phyloP scores from a whole-genome alignment of 441 rosid species.

The Raphanus hybrid region DNA sequence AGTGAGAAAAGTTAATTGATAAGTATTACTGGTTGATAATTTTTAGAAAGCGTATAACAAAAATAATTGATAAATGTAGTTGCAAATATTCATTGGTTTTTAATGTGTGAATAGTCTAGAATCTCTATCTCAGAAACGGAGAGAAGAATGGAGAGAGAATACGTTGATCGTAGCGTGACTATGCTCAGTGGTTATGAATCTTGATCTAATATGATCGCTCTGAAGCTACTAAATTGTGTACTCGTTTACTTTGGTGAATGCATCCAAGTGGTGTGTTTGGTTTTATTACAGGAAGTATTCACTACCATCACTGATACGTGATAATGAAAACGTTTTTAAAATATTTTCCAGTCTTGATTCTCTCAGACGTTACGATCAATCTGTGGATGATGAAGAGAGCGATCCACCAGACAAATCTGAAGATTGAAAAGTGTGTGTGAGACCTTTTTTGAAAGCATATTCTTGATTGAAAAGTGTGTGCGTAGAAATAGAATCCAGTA shows the following conservation, averaged over 20 bases:
- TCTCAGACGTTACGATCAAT: slow-evolving; percentile 38
- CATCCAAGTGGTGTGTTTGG: neutral
- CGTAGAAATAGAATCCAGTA: neutral
- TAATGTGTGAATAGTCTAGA: no score
- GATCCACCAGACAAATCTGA: slow-evolving; percentile 19
- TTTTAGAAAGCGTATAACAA: no score
- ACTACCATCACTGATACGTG: neutral
- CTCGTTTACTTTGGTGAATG: neutral
- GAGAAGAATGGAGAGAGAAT: no score
- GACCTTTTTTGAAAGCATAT: neutral
- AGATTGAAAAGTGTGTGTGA: slow-evolving; percentile 25
- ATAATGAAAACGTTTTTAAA: no score
- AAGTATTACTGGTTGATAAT: no score
- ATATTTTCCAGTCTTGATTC: slow-evolving; percentile 51
- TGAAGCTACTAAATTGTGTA: neutral
- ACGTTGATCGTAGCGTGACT: no score
- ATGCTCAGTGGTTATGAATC: no score
- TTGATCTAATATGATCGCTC: neutral
- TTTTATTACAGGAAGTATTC: neutral
- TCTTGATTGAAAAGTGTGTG: no score
- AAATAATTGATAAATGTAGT: no score
- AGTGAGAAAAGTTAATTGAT: no score
- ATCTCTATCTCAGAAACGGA: no score
- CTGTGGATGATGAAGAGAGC: slow-evolving; percentile 22
- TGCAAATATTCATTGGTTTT: no score